Evolutionary conservation across 352 stramenopile genomes (phyloP).

Genomic region (Phytophthora rubi): DNA sequence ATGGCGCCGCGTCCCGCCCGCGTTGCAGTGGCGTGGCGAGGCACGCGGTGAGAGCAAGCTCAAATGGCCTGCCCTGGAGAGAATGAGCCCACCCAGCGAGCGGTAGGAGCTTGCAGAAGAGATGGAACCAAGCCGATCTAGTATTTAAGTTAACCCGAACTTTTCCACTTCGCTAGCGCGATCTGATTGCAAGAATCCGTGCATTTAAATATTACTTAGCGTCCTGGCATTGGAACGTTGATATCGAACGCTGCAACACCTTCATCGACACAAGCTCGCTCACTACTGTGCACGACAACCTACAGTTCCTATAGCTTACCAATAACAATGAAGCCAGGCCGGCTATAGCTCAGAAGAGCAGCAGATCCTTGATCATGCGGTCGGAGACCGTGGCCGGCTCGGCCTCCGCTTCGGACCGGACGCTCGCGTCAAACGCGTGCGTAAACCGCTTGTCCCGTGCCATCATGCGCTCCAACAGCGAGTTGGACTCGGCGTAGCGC

Average conservation of each 20-base stretch:
- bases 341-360: conserved; percentile 65
- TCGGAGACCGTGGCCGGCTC: conserved; percentile 76
- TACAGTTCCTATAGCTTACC: conserved; percentile 27
- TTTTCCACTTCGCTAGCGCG: neutral
- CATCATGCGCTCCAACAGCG: conserved; percentile 85
- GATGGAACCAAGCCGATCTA: conserved; percentile 15
- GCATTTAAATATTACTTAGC: conserved; percentile 30
- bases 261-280: conserved; percentile 5
- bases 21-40: conserved; percentile 15
- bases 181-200: neutral
- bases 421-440: conserved; percentile 49
- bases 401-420: conserved; percentile 48
- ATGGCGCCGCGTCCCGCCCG: neutral
- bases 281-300: conserved; percentile 14
- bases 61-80: neutral
- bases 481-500: conserved; percentile 86
- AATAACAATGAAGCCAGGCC: conserved; percentile 21
- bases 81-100: neutral
- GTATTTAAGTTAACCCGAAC: conserved; percentile 14
- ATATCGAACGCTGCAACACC: conserved; percentile 13
- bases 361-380: conserved; percentile 86
- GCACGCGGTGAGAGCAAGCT: conserved; percentile 21
- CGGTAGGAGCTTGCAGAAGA: neutral
- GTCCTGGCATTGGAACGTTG: conserved; percentile 1
- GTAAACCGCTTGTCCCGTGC: conserved; percentile 77